Percentiles rank a stretch among this genome's conserved stretches.
These are phyloP conservation scores for Cordia subcordata DNA, from an alignment of 257 asterid genomes.

Conservation along the genomic window DNA sequence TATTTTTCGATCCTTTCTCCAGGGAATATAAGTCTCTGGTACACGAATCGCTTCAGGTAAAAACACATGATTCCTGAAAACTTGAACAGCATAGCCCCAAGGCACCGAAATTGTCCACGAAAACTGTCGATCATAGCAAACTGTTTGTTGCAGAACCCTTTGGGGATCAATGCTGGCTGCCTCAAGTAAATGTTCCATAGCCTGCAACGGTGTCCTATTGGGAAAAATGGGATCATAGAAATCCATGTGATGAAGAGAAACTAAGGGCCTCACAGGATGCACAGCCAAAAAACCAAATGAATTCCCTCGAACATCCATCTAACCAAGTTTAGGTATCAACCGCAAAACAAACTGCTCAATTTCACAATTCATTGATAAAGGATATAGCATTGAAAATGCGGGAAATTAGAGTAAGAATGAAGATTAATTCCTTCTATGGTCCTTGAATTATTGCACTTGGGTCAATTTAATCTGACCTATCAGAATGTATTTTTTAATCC, in stretches of 20 bases:
- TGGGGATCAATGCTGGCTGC: conserved; percentile 53
- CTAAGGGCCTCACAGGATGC: conserved; percentile 59
- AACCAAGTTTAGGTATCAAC: conserved; percentile 6
- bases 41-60: conserved; percentile 50
- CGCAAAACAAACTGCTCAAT: too few relatives aligned
- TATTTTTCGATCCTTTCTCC: conserved; percentile 43
- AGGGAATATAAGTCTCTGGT: conserved; percentile 45
- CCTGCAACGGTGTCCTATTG: conserved; percentile 28
- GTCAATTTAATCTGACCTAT: too few relatives aligned
- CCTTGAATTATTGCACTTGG: too few relatives aligned
- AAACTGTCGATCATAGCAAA: conserved; percentile 69
- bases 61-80: conserved; percentile 37
- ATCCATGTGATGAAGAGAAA: conserved; percentile 66
- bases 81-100: conserved; percentile 82
- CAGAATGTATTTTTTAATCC: too few relatives aligned
- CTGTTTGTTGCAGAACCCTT: conserved; percentile 66
- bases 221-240: conserved; percentile 62
- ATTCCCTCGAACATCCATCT: conserved; percentile 78
- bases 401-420: too few relatives aligned
- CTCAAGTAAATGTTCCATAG: conserved; percentile 47
- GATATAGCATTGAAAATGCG: too few relatives aligned
- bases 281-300: conserved; percentile 66
- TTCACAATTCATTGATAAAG: too few relatives aligned
- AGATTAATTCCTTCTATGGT: too few relatives aligned
- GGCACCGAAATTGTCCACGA: conserved; percentile 79